phyloP scores from a whole-genome alignment of 1,139 yeast genomes.

The Kluyveromyces sp. region DNA sequence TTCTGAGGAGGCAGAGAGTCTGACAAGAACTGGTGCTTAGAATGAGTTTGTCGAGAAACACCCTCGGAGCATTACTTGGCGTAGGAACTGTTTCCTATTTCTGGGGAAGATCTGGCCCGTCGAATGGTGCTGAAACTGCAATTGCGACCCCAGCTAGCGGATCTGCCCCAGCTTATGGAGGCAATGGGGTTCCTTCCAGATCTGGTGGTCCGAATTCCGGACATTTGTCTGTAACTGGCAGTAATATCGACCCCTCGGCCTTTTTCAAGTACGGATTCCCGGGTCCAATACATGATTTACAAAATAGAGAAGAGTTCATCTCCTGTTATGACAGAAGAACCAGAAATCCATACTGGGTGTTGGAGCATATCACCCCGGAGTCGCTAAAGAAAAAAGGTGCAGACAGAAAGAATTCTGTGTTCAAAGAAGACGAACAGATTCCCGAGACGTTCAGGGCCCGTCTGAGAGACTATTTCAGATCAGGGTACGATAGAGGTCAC shows the following conservation, averaged over 20 bases:
- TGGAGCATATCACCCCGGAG: constrained; percentile 82
- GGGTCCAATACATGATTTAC: constrained; percentile 84
- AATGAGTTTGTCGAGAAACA: constrained; percentile 3
- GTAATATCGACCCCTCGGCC: constrained; percentile 53
- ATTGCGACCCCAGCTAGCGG: neutral
- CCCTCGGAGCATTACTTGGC: constrained; percentile 15
- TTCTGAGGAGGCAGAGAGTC: no score
- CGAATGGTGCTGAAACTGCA: constrained; percentile 8
- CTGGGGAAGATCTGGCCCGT: constrained; percentile 11
- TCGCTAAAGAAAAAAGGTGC: constrained; percentile 49
- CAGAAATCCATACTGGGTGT: constrained; percentile 86
- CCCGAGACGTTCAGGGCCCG: constrained; percentile 71
- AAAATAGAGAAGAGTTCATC: constrained; percentile 65
- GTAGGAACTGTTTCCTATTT: constrained; percentile 18
- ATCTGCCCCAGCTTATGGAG: neutral
- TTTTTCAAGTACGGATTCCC: constrained; percentile 90
- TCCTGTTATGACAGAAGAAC: constrained; percentile 82
- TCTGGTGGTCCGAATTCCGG: constrained; percentile 7
- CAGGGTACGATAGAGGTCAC: constrained; percentile 97
- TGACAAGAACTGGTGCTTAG: neutral
- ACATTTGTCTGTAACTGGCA: constrained; percentile 9
- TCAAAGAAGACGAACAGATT: constrained; percentile 79
- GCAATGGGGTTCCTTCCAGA: constrained; percentile 6
- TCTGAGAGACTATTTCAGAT: constrained; percentile 80
- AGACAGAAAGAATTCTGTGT: constrained; percentile 74